A percentile compares a stretch with the other conserved stretches of the same genome.
Evolutionary conservation across 495 filamentous ascomycete species (phyloP).

Genomic region (Rhizodiscina lignyota): DNA sequence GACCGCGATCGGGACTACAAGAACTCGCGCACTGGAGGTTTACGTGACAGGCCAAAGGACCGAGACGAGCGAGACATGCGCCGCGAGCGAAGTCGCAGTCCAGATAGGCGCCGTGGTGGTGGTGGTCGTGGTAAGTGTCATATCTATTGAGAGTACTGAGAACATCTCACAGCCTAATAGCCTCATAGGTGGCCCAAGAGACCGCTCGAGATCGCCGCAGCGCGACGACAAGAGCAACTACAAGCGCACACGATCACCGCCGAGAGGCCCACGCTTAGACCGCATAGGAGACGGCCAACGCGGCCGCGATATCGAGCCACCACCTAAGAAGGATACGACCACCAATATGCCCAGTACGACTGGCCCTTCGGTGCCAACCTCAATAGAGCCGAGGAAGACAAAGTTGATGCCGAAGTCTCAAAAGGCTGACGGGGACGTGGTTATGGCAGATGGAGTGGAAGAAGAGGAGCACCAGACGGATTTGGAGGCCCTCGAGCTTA

Average conservation of each 20-base stretch:
- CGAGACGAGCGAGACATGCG: conserved; percentile 17
- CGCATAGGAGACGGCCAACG: background rate
- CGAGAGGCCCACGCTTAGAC: conserved; percentile 9
- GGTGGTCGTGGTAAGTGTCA: conserved; percentile 7
- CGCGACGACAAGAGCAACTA: background rate
- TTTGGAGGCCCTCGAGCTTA: conserved; percentile 22
- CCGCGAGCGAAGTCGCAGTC: conserved; percentile 29
- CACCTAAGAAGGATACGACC: no score
- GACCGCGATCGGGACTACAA: conserved; percentile 8
- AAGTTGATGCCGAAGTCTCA: background rate
- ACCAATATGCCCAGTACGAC: background rate
- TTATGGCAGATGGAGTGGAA: conserved; percentile 8
- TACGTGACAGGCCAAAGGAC: conserved; percentile 26
- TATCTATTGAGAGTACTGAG: background rate
- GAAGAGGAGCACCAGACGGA: conserved; percentile 22
- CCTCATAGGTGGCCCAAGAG: background rate
- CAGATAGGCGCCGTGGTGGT: conserved; percentile 26
- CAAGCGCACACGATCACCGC: conserved; percentile 7
- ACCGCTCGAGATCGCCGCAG: conserved; percentile 1
- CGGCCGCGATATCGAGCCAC: background rate
- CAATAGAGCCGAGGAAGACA: conserved; percentile 2
- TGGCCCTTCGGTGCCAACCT: background rate
- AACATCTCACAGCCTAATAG: background rate
- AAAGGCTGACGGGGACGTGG: conserved; percentile 1
- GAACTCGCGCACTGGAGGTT: no score